Percentiles rank a stretch among this genome's conserved stretches.
These are phyloP conservation scores for Xylariaceae sp. DNA, from an alignment of 2,329 filamentous ascomycete genomes.

Conservation along the genomic window DNA sequence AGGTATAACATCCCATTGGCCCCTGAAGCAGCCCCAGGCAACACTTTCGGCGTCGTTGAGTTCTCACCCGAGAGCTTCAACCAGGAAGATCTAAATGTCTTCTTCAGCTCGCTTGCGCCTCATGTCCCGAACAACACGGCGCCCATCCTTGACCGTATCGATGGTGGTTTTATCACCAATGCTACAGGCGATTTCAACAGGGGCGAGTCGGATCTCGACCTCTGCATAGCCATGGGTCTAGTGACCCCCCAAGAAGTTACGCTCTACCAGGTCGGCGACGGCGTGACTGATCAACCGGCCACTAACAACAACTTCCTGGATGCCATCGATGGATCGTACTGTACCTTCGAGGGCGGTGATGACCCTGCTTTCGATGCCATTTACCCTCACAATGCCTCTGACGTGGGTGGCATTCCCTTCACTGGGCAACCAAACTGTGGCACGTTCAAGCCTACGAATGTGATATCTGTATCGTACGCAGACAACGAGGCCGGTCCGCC, in stretches of 20 bases:
- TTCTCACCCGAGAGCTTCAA: neutral
- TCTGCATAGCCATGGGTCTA: conserved; percentile 24
- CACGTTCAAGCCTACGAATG: conserved; percentile 21
- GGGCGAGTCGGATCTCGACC: conserved; percentile 23
- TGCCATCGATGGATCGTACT: conserved; percentile 26
- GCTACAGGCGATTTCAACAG: conserved; percentile 23
- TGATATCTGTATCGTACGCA: conserved; percentile 22
- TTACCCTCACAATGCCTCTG: conserved; percentile 19
- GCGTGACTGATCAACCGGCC: conserved; percentile 23
- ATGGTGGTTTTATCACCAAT: conserved; percentile 32
- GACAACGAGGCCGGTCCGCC: conserved; percentile 18
- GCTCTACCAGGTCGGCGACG: conserved; percentile 25
- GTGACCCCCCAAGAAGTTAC: conserved; percentile 23
- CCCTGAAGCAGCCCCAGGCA: neutral
- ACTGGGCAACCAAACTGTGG: conserved; percentile 21
- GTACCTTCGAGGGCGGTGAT: conserved; percentile 23
- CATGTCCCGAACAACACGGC: conserved; percentile 33
- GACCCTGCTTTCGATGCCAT: conserved; percentile 21
- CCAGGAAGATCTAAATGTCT: conserved; percentile 3
- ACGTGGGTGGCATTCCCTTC: conserved; percentile 8
- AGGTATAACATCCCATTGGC: neutral
- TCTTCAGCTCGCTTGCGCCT: neutral
- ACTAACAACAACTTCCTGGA: conserved; percentile 24
- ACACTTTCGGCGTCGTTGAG: conserved; percentile 5
- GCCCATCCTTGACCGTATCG: conserved; percentile 34